Conservation (phyloP, 257 asterid genomes). For the Petrea volubilis region DNA sequence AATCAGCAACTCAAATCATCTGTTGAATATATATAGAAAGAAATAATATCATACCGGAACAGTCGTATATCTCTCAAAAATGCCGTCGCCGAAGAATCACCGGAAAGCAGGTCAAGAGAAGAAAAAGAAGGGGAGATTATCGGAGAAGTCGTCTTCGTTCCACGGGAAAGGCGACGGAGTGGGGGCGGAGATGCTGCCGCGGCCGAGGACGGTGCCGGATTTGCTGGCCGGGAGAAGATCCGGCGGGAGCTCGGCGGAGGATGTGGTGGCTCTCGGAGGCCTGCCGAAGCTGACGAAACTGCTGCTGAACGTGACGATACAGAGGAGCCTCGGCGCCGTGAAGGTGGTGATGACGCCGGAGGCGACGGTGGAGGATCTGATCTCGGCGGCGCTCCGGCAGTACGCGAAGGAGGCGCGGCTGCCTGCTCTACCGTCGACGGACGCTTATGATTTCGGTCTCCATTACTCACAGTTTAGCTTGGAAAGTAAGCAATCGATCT, state of each 20-base stretch:
- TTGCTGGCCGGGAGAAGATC: conserved; percentile 30
- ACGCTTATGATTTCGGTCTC: conserved; percentile 58
- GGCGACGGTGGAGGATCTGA: conserved; percentile 73
- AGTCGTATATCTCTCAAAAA: conserved; percentile 8
- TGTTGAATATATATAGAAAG: not conserved
- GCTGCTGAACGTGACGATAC: conserved; percentile 73
- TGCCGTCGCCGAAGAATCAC: conserved; percentile 71
- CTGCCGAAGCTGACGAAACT: conserved; percentile 61
- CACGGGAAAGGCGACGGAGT: conserved; percentile 37
- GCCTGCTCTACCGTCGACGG: conserved; percentile 36
- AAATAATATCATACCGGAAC: not conserved
- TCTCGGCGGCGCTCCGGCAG: conserved; percentile 65
- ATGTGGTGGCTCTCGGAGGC: conserved; percentile 24
- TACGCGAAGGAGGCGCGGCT: conserved; percentile 73
- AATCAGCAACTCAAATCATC: not conserved
- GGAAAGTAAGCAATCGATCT: conserved; percentile 52
- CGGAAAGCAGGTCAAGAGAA: conserved; percentile 58
- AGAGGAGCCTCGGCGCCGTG: conserved; percentile 83
- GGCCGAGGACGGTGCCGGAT: conserved; percentile 84
- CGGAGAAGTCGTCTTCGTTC: conserved; percentile 65
- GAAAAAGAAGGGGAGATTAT: conserved; percentile 49
- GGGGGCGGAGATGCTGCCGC: conserved; percentile 34
- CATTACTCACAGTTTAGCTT: conserved; percentile 93
- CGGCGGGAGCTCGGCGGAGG: conserved; percentile 21
- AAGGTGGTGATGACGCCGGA: conserved; percentile 69